Evolutionary conservation across 805 yeast genomes (phyloP).

Genomic region (Torulaspora maleeae): DNA sequence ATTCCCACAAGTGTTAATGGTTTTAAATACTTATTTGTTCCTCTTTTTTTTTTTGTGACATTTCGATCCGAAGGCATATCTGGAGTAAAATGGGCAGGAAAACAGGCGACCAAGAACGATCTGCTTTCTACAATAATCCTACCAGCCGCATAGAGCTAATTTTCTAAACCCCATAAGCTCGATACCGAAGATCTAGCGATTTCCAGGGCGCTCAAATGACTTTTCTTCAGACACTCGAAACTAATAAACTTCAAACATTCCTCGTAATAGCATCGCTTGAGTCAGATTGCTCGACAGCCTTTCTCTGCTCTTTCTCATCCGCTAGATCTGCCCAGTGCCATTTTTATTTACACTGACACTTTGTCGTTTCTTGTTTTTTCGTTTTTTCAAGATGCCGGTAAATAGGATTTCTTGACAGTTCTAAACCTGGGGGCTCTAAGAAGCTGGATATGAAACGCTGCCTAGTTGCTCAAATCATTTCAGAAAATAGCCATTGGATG

Average conservation of each 20-base stretch:
- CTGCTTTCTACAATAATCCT: too few species aligned
- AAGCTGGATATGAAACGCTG: neutral
- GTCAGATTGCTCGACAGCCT: neutral
- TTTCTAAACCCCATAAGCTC: too few species aligned
- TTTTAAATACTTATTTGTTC: neutral
- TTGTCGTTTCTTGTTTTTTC: slow-evolving; percentile 5
- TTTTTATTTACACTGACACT: slow-evolving; percentile 4
- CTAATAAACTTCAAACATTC: too few species aligned
- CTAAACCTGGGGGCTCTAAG: neutral
- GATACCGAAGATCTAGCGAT: too few species aligned
- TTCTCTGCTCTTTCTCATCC: neutral
- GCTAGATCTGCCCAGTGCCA: neutral
- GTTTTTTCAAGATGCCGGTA: neutral
- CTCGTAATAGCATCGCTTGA: too few species aligned
- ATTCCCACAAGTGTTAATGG: too few species aligned
- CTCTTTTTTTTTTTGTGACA: slow-evolving; percentile 3
- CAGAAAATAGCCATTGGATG: neutral
- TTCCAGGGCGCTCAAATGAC: too few species aligned
- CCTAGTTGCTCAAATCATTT: neutral
- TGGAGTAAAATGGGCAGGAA: neutral
- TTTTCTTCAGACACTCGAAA: too few species aligned
- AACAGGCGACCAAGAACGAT: neutral
- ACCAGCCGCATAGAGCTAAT: too few species aligned
- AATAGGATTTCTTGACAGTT: neutral
- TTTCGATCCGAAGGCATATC: neutral